These are phyloP conservation scores for Tricholomella constricta DNA, from an alignment of 768 basidiomycete species.

Conservation along the genomic window DNA sequence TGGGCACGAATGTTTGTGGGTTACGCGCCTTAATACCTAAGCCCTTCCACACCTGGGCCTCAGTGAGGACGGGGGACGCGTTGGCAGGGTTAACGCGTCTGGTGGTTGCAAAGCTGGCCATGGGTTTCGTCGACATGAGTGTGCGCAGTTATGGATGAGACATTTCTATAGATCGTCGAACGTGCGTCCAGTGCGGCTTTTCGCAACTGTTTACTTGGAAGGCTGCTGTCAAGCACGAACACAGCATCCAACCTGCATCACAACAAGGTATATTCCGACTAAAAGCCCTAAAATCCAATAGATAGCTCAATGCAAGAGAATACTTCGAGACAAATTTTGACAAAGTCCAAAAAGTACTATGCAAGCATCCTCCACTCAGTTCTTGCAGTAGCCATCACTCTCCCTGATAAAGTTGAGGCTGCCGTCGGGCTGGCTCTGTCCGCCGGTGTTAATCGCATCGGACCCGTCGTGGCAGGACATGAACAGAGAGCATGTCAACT, in stretches of 20 bases:
- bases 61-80: slow-evolving; percentile 23
- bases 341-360: not conserved
- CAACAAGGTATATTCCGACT: not conserved
- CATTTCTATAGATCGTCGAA: not conserved
- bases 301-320: not conserved
- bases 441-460: slow-evolving; percentile 42
- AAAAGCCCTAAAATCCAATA: not conserved
- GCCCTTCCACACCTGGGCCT: slow-evolving; percentile 30
- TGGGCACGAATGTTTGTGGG: slow-evolving; percentile 24
- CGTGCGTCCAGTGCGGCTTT: no score
- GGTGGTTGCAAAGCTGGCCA: slow-evolving; percentile 25
- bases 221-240: not conserved
- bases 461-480: slow-evolving; percentile 35
- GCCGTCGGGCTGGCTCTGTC: slow-evolving; percentile 45
- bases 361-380: not conserved
- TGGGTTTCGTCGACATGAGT: not conserved
- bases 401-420: slow-evolving; percentile 41
- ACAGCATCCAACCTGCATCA: no score
- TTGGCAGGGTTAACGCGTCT: slow-evolving; percentile 28
- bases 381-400: slow-evolving; percentile 46
- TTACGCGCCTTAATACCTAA: slow-evolving; percentile 28
- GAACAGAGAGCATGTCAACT: slow-evolving; percentile 47
- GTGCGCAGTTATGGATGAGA: not conserved
- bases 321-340: not conserved
- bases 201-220: not conserved